A percentile compares a stretch with the other conserved stretches of the same genome.
These are phyloP conservation scores for Rhododendron ovatum DNA, from an alignment of 148 eudicot genomes.

Conservation along the genomic window DNA sequence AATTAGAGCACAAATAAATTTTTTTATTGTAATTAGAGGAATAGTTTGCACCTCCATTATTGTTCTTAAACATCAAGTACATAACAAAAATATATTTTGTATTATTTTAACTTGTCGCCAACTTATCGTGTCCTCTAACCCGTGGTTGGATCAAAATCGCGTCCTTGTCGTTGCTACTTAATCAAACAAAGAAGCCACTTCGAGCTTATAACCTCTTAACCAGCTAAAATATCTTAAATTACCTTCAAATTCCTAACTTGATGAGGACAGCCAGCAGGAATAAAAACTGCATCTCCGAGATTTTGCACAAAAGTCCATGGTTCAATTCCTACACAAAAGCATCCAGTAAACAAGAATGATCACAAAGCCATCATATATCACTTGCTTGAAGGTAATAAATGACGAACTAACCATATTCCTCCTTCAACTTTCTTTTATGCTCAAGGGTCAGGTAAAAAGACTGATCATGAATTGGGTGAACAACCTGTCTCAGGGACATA, in stretches of 20 bases:
- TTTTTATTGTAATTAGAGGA: not conserved
- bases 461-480: conserved; percentile 41
- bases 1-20: too few species aligned
- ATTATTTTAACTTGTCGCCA: not conserved
- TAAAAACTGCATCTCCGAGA: conserved; percentile 49
- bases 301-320: conserved; percentile 62
- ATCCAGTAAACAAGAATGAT: not conserved
- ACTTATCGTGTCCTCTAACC: not conserved
- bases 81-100: too few species aligned
- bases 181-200: too few species aligned
- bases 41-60: not conserved
- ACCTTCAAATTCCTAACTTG: conserved; percentile 64
- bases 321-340: conserved; percentile 35
- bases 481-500: conserved; percentile 18
- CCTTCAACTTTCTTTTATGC: conserved; percentile 30
- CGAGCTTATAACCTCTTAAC: not conserved
- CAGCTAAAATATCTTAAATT: not conserved
- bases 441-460: conserved; percentile 29
- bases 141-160: too few species aligned
- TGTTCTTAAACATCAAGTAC: not conserved
- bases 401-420: conserved; percentile 30
- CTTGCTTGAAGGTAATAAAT: not conserved
- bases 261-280: conserved; percentile 22
- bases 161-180: not conserved
- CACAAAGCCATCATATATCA: not conserved